A percentile compares a stretch with the other conserved stretches of the same genome.
phyloP scores from a whole-genome alignment of 129 eudicot species.

The Solidago caesia region DNA sequence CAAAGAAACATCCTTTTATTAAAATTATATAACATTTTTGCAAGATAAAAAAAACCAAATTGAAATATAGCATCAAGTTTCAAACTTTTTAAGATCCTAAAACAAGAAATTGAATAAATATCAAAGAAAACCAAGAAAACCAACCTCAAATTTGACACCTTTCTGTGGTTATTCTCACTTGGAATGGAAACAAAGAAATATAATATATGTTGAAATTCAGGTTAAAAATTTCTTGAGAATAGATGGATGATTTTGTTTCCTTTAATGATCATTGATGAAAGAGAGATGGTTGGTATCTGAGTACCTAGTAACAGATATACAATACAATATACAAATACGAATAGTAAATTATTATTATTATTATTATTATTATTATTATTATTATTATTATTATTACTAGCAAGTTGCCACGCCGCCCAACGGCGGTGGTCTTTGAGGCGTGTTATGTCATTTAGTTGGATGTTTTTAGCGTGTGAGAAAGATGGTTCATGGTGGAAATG shows the following conservation, averaged over 20 bases:
- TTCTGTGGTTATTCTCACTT: too few relatives aligned
- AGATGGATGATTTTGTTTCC: not conserved
- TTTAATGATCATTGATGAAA: conserved; percentile 1
- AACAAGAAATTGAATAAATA: not conserved
- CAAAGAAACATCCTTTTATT: not conserved
- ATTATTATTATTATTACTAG: too few relatives aligned
- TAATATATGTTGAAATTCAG: not conserved
- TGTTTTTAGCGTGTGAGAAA: too few relatives aligned
- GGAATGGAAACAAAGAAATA: too few relatives aligned
- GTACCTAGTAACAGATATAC: conserved; percentile 3
- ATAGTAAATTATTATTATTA: too few relatives aligned
- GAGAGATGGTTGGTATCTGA: not conserved
- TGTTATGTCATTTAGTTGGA: too few relatives aligned
- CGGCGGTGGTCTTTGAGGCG: too few relatives aligned
- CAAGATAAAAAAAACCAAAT: not conserved
- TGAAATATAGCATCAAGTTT: not conserved
- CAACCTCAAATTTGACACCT: conserved; percentile 6
- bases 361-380: too few relatives aligned
- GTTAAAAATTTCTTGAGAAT: not conserved
- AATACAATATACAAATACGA: not conserved
- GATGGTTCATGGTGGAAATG: too few relatives aligned
- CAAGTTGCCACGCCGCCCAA: too few relatives aligned
- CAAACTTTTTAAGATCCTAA: not conserved
- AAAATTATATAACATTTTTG: not conserved
- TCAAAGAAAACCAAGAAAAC: not conserved